These are phyloP conservation scores for Paragyromitra xinjiangensis DNA, from an alignment of 495 filamentous ascomycete genomes.

Conservation along the genomic window DNA sequence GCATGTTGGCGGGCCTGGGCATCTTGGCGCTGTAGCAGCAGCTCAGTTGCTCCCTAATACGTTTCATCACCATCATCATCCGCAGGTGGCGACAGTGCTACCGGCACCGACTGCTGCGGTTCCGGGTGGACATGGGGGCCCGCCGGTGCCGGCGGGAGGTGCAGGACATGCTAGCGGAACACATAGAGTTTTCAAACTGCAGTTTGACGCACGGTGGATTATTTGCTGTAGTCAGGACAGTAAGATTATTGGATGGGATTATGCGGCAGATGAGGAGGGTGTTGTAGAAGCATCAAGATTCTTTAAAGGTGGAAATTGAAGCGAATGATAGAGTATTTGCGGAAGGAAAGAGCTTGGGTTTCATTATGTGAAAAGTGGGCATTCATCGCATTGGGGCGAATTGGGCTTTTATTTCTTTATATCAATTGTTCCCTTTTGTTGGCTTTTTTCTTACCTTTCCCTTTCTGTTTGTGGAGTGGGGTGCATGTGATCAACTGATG, in stretches of 20 bases:
- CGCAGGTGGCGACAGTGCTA: constrained; percentile 13
- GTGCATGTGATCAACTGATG: neutral
- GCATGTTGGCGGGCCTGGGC: constrained; percentile 42
- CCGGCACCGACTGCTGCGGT: constrained; percentile 12
- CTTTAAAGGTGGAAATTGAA: constrained; percentile 62
- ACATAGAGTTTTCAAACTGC: constrained; percentile 88
- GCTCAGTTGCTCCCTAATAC: constrained; percentile 48
- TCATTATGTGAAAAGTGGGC: constrained; percentile 5
- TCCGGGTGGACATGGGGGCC: constrained; percentile 1
- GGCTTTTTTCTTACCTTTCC: neutral
- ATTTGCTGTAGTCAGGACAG: constrained; percentile 92
- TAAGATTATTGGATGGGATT: constrained; percentile 97
- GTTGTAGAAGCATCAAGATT: constrained; percentile 83
- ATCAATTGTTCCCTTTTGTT: neutral
- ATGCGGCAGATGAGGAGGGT: constrained; percentile 85
- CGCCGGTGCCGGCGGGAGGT: neutral
- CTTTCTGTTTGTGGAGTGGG: neutral
- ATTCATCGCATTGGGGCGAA: neutral
- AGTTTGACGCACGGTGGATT: constrained; percentile 93
- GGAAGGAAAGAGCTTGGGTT: neutral
- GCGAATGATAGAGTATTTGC: neutral
- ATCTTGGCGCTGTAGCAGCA: constrained; percentile 49
- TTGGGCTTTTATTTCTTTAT: neutral
- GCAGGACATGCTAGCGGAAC: constrained; percentile 30
- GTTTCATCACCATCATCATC: constrained; percentile 35